Percentiles rank a stretch among this genome's conserved stretches.
Conservation (phyloP, 371 early-diverging fungal genomes). For the Mortierella sp. region DNA sequence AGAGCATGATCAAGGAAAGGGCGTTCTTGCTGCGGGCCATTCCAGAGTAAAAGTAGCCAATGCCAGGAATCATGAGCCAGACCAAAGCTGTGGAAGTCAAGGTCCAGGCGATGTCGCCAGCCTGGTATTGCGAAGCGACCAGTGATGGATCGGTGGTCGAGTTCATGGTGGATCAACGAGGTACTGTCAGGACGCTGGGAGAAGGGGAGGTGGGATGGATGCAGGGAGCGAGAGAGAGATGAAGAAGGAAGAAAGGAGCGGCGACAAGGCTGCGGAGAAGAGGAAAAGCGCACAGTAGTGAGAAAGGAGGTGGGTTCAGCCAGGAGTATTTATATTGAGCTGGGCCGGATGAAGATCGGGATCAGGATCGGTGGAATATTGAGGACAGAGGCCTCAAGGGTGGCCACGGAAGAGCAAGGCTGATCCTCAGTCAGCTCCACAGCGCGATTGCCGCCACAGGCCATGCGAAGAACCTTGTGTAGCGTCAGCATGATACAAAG, state of each 20-base stretch:
- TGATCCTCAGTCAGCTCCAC: too few species aligned
- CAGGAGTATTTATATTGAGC: background rate
- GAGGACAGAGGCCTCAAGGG: background rate
- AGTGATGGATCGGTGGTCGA: constrained; percentile 4
- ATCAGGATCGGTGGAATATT: background rate
- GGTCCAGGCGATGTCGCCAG: constrained; percentile 80
- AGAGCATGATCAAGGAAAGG: constrained; percentile 49
- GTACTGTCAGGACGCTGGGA: too few species aligned
- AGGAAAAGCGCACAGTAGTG: background rate
- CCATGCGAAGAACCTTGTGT: too few species aligned
- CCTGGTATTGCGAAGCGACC: constrained; percentile 50
- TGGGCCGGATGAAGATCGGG: constrained; percentile 4
- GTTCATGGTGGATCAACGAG: too few species aligned
- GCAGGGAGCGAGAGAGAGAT: background rate
- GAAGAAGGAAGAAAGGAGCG: background rate
- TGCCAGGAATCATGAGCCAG: constrained; percentile 87
- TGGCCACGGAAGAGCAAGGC: too few species aligned
- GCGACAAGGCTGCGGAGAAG: background rate
- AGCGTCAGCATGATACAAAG: too few species aligned
- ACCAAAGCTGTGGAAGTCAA: constrained; percentile 79
- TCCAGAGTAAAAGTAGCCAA: constrained; percentile 93
- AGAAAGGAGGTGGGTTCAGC: background rate
- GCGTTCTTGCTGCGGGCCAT: constrained; percentile 82
- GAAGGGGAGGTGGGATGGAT: background rate
- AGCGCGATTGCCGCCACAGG: too few species aligned